Conservation (phyloP, 2,329 filamentous ascomycete species). For the Alternaria tenuissima region DNA sequence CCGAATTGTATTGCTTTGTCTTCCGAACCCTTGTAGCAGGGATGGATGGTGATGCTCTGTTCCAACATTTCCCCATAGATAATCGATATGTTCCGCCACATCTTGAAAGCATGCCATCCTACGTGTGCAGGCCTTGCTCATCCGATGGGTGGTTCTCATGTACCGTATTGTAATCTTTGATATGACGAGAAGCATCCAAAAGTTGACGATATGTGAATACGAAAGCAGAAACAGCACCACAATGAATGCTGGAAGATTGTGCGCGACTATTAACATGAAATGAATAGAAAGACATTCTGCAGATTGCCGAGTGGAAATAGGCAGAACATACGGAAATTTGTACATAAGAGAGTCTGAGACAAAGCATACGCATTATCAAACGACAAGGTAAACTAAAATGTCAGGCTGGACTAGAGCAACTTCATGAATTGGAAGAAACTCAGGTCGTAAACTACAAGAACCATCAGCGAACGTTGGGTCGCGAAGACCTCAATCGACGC, state of each 20-base stretch:
- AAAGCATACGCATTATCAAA: accelerated
- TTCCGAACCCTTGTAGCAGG: not conserved
- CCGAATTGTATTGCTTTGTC: not conserved
- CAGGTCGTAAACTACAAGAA: not conserved
- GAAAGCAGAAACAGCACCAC: not conserved
- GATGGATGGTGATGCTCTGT: not conserved
- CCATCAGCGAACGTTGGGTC: not conserved
- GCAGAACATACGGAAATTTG: not conserved
- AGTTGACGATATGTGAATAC: not conserved
- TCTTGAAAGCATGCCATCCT: accelerated
- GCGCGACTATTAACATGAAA: not conserved
- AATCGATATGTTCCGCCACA: not conserved
- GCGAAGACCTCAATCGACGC: slow-evolving; percentile 14
- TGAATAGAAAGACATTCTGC: not conserved
- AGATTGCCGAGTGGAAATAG: not conserved
- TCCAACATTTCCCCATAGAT: not conserved
- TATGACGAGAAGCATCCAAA: not conserved
- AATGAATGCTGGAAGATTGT: not conserved
- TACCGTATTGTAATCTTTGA: not conserved
- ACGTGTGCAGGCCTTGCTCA: not conserved
- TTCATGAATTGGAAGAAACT: not conserved
- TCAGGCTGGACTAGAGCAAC: not conserved
- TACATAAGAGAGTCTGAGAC: not conserved
- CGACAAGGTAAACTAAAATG: accelerated
- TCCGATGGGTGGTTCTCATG: not conserved